A percentile compares a stretch with the other conserved stretches of the same genome.
Conservation (phyloP, 2,329 filamentous ascomycete genomes). For the Fusarium oxysporum region DNA sequence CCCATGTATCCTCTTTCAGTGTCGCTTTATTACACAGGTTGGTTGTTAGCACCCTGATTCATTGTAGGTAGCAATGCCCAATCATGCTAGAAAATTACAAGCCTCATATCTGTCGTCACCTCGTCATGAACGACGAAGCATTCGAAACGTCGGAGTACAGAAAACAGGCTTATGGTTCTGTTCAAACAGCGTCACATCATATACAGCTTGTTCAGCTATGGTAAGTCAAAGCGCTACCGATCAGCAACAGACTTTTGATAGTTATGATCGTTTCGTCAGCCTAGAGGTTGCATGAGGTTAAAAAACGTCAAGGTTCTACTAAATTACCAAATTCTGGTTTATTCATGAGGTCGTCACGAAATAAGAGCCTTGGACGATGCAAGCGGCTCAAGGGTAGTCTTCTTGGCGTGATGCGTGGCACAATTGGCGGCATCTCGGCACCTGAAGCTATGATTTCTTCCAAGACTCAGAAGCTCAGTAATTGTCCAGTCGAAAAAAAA, state of each 20-base stretch:
- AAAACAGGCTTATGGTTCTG: background rate
- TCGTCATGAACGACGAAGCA: background rate
- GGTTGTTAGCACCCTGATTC: background rate
- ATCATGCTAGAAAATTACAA: background rate
- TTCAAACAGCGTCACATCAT: conserved; percentile 3
- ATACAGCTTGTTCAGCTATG: background rate
- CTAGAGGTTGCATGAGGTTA: conserved; percentile 1
- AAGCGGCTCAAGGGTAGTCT: conserved; percentile 30
- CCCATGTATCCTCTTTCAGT: background rate
- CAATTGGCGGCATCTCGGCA: conserved; percentile 11
- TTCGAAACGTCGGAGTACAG: background rate
- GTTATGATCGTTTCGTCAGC: conserved; percentile 9
- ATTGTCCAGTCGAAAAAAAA: conserved; percentile 17
- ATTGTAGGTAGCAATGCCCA: background rate
- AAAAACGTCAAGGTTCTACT: background rate
- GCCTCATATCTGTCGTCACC: background rate
- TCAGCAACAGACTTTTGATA: conserved; percentile 11
- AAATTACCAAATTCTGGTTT: background rate
- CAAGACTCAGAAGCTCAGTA: conserved; percentile 1
- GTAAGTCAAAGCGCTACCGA: background rate
- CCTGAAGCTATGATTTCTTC: conserved; percentile 1
- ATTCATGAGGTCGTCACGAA: background rate
- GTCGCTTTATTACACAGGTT: background rate
- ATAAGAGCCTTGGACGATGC: conserved; percentile 33
- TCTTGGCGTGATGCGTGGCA: conserved; percentile 27